Evolutionary conservation across 768 basidiomycete species (phyloP).

Genomic region (Chalciporus piperatus): DNA sequence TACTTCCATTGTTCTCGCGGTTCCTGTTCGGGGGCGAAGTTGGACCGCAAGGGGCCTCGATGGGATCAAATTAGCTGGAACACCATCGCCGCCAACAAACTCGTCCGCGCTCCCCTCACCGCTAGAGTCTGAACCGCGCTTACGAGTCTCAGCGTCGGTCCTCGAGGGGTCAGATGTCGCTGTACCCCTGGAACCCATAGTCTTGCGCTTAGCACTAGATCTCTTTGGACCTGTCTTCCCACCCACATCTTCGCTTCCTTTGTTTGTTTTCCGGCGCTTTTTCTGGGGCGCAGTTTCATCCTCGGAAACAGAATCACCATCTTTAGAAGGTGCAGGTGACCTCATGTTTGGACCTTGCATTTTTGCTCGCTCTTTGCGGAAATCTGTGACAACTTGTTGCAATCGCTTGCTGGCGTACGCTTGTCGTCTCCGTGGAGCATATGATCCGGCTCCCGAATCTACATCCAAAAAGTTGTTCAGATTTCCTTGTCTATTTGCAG

Average conservation of each 20-base stretch:
- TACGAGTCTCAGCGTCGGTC: not conserved
- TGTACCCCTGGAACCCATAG: not conserved
- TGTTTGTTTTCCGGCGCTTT: conserved; percentile 32
- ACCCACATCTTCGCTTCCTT: conserved; percentile 5
- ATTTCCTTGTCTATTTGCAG: conserved; percentile 73
- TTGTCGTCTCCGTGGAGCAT: conserved; percentile 76
- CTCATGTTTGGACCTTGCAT: conserved; percentile 12
- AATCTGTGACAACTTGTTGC: conserved; percentile 82
- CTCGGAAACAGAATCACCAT: conserved; percentile 26
- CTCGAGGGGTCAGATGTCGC: not conserved
- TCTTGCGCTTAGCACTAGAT: not conserved
- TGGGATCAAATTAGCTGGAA: not conserved
- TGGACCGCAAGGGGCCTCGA: conserved; percentile 29
- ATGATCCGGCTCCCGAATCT: conserved; percentile 60
- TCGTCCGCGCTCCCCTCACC: conserved; percentile 22
- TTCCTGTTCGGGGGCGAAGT: conserved; percentile 43
- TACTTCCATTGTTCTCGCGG: conserved; percentile 18
- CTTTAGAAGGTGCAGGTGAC: conserved; percentile 21
- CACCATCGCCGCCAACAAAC: conserved; percentile 7
- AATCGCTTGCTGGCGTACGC: conserved; percentile 84
- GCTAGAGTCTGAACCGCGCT: not conserved
- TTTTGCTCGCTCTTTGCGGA: conserved; percentile 49
- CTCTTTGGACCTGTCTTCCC: conserved; percentile 3
- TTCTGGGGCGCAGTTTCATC: conserved; percentile 25
- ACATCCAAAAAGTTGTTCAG: conserved; percentile 75